These are phyloP conservation scores for Fusarium xyrophilum DNA, from an alignment of 2,329 filamentous ascomycete species.

Conservation along the genomic window DNA sequence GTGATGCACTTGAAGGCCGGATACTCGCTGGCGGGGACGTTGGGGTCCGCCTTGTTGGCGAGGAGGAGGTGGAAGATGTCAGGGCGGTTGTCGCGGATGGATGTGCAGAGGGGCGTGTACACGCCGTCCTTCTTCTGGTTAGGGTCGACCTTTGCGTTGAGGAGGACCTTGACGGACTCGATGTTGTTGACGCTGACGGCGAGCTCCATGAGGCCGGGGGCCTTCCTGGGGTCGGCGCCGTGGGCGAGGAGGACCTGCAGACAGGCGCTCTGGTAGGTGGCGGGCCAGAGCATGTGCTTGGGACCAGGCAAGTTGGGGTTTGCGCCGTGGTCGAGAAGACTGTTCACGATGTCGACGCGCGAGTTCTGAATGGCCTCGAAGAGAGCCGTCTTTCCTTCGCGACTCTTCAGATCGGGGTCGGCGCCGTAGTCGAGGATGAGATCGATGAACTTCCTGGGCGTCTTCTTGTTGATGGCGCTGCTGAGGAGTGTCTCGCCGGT, in stretches of 20 bases:
- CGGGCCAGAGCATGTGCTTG: constrained; percentile 73
- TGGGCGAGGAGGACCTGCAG: constrained; percentile 64
- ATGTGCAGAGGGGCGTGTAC: constrained; percentile 72
- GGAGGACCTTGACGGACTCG: constrained; percentile 64
- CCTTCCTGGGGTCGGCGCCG: constrained; percentile 66
- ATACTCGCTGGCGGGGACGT: constrained; percentile 68
- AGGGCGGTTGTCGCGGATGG: constrained; percentile 69
- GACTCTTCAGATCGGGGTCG: constrained; percentile 65
- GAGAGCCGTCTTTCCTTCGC: constrained; percentile 67
- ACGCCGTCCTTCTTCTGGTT: constrained; percentile 69
- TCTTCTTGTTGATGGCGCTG: constrained; percentile 65
- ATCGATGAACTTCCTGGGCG: constrained; percentile 61
- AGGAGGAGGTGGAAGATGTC: constrained; percentile 69
- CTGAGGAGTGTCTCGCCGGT: constrained; percentile 69
- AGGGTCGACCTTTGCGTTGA: constrained; percentile 65
- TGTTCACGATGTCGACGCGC: constrained; percentile 62
- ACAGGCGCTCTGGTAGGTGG: constrained; percentile 64
- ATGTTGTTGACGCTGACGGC: constrained; percentile 69
- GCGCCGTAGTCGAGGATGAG: constrained; percentile 66
- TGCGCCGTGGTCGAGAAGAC: constrained; percentile 62
- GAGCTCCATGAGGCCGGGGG: constrained; percentile 69
- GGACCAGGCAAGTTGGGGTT: constrained; percentile 73
- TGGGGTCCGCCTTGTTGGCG: constrained; percentile 65
- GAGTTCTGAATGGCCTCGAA: constrained; percentile 66
- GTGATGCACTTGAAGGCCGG: constrained; percentile 73